Evolutionary conservation across 495 filamentous ascomycete species (phyloP).

Genomic region (Penicillium cosmopolitanum): DNA sequence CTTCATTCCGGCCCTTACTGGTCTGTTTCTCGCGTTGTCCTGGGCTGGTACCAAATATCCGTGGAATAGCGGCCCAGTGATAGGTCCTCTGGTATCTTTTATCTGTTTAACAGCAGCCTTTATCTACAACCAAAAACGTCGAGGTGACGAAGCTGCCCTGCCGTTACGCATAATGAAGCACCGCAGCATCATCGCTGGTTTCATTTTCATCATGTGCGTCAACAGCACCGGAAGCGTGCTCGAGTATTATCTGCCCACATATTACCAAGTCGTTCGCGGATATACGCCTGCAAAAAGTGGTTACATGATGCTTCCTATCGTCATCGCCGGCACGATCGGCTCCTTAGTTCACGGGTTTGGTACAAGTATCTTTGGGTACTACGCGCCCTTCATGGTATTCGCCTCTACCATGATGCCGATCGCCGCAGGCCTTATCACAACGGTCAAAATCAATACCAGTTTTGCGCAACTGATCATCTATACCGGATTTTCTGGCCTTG

Average conservation of each 20-base stretch:
- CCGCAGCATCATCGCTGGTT: slow-evolving; percentile 53
- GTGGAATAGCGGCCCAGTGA: slow-evolving; percentile 44
- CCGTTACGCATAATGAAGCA: slow-evolving; percentile 63
- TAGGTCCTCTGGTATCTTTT: slow-evolving; percentile 46
- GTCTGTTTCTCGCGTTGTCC: slow-evolving; percentile 59
- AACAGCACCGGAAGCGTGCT: slow-evolving; percentile 41
- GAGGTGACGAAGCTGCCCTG: slow-evolving; percentile 65
- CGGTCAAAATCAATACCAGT: slow-evolving; percentile 48
- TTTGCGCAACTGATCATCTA: slow-evolving; percentile 56
- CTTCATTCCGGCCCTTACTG: slow-evolving; percentile 40
- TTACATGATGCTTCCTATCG: slow-evolving; percentile 43
- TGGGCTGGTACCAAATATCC: slow-evolving; percentile 7
- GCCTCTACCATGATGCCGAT: slow-evolving; percentile 53
- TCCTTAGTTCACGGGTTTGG: slow-evolving; percentile 54
- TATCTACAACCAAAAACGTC: slow-evolving; percentile 53
- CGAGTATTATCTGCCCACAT: slow-evolving; percentile 40
- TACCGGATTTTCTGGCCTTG: slow-evolving; percentile 63
- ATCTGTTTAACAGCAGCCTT: neutral
- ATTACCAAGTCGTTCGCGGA: slow-evolving; percentile 49
- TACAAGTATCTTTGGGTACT: slow-evolving; percentile 60
- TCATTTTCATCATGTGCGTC: slow-evolving; percentile 44
- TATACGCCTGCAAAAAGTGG: slow-evolving; percentile 43
- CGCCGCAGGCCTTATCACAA: slow-evolving; percentile 63
- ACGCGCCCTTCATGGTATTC: slow-evolving; percentile 60
- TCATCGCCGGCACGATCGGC: slow-evolving; percentile 54